Base-by-base conservation (phyloP, 148 eudicot species). In the Heliamphora exappendiculata region DNA sequence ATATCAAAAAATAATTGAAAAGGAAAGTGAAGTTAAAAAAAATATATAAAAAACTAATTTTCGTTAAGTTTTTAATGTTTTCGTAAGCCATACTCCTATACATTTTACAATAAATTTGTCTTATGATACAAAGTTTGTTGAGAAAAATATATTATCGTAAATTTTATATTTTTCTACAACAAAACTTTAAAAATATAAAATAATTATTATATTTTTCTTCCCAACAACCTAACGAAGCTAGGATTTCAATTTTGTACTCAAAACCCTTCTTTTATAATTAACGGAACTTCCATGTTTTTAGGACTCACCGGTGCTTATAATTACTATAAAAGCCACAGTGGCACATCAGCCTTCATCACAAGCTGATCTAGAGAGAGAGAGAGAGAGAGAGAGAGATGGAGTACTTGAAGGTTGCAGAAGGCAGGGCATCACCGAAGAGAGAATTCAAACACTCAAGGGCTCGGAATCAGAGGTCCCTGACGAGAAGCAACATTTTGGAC, bases 401-500 rank as follows among this genome's bases (percentile, higher is more conserved):
- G 72, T 69, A 28, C 75, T 71, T 64, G 79, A 82, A 70, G 34
- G 19, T 77, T 78, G 57, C 45, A 67, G 77, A 77, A 64, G 76
- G 76, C 1, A 68, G 36, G 26, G 70, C 57, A 28, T 76, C 80
- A 34, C 81, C 74, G 20, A 85, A 76, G 67, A 81, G 74, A 81
- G 84, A 69, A 20, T 72, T 67, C 13, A 57, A 64, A n/a, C 12
- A 36, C 5, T 77, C 83, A 34, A 79, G 78, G 80, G 73, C 72
- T 28, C 58, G 78, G 58, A 70, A 8, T 63, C 83, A 78, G 22
- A 76, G 55, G 41, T 64, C 85, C n/a, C n/a, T n/a, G 3, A 58
- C 7, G 17, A 73, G 68, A 71, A 66, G 76, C 75, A 74, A 62
- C 68, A 77, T 88, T 19, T 24, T 84, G 79, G 88, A 86, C 2